Conservation (phyloP, 371 early-diverging fungal species). For the Apophysomyces sp. region DNA sequence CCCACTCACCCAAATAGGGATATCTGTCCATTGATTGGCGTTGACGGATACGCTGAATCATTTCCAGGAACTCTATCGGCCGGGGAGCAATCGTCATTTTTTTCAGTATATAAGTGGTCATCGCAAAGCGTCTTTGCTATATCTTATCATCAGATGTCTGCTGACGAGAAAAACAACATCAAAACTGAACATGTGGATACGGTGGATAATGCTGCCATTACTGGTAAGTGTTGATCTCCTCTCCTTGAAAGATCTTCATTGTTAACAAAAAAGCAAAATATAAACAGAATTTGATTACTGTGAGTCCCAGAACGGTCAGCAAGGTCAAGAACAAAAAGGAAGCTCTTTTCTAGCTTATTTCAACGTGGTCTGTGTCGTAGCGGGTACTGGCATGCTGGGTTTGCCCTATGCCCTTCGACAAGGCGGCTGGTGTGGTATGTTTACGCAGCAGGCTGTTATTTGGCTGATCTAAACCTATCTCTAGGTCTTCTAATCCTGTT, state of each 20-base stretch:
- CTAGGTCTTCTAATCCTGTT: constrained; percentile 70
- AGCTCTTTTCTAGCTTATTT: constrained; percentile 45
- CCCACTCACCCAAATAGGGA: neutral
- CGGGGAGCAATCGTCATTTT: neutral
- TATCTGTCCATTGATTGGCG: neutral
- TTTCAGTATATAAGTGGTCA: neutral
- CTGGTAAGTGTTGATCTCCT: neutral
- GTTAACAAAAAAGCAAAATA: neutral
- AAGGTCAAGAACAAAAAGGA: neutral
- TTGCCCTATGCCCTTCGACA: constrained; percentile 75
- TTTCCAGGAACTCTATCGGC: neutral
- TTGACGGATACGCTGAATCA: neutral
- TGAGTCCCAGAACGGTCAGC: neutral
- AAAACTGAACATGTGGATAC: neutral
- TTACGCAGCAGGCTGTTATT: no score
- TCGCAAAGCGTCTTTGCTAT: neutral
- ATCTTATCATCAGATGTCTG: neutral
- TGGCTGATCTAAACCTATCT: no score
- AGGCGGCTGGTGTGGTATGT: constrained; percentile 77
- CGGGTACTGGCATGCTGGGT: constrained; percentile 83
- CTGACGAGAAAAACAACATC: neutral
- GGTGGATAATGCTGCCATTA: neutral
- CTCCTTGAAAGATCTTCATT: no score
- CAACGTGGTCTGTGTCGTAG: constrained; percentile 73
- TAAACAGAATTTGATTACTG: neutral